Percentiles rank a stretch among this genome's conserved stretches.
These are phyloP conservation scores for Leccinum disarticulatum DNA, from an alignment of 768 basidiomycete species.

Conservation along the genomic window DNA sequence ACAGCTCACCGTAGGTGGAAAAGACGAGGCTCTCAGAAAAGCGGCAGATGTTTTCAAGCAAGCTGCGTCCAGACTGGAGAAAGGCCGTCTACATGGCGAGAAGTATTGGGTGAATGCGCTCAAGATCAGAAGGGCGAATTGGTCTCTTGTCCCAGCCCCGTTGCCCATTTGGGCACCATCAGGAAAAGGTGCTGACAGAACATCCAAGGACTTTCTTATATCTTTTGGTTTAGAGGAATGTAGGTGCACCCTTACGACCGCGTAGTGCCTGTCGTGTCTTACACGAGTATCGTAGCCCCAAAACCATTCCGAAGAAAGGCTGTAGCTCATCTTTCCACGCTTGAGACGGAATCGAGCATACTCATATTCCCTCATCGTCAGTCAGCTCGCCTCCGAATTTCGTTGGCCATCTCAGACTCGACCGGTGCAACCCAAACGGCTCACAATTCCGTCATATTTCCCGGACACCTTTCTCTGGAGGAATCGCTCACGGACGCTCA, in stretches of 20 bases:
- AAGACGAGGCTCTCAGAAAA: constrained; percentile 76
- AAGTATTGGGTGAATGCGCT: constrained; percentile 83
- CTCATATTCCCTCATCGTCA: constrained; percentile 68
- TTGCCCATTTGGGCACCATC: constrained; percentile 66
- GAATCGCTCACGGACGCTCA: constrained; percentile 58
- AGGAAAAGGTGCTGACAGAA: constrained; percentile 77
- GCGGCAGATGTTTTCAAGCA: constrained; percentile 69
- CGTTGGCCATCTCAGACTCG: constrained; percentile 39
- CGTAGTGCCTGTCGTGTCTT: not conserved
- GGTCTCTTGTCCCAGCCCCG: constrained; percentile 79
- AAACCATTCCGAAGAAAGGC: constrained; percentile 63
- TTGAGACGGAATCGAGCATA: constrained; percentile 41
- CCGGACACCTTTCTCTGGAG: constrained; percentile 44
- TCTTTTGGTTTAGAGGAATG: constrained; percentile 83
- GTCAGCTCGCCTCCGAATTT: constrained; percentile 61
- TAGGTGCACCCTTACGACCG: constrained; percentile 37
- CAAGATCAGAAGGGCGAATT: constrained; percentile 72
- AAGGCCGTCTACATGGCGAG: constrained; percentile 58
- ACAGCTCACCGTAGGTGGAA: constrained; percentile 71
- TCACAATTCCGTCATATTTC: constrained; percentile 37
- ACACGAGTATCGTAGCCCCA: constrained; percentile 49
- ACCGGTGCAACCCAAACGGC: constrained; percentile 35
- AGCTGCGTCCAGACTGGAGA: constrained; percentile 69
- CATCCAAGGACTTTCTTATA: constrained; percentile 78
- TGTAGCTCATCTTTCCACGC: constrained; percentile 62